These are phyloP conservation scores for Forsythia suspensa DNA, from an alignment of 257 asterid species.

Conservation along the genomic window DNA sequence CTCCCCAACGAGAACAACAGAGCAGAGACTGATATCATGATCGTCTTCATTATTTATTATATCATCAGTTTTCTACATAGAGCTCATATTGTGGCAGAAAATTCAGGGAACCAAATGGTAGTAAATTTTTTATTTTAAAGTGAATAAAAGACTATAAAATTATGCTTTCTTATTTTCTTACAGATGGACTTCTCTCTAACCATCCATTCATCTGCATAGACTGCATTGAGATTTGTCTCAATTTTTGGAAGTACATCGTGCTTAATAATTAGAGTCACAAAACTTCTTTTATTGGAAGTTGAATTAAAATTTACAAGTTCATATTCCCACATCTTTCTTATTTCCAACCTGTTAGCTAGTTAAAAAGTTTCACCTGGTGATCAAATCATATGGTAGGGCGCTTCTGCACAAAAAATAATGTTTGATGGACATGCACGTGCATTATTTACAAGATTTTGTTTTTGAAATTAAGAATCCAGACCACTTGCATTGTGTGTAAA, in stretches of 20 bases:
- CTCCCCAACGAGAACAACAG: neutral
- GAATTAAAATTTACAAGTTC: neutral
- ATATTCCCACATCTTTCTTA: too few species aligned
- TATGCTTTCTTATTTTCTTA: neutral
- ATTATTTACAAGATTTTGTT: neutral
- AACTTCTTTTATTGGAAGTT: neutral
- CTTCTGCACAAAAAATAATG: slow-evolving; percentile 3
- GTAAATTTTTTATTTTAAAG: neutral
- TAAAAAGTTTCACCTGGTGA: neutral
- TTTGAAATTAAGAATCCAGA: slow-evolving; percentile 5
- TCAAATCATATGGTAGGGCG: neutral
- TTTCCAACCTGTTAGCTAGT: neutral
- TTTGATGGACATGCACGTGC: neutral
- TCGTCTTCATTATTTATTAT: neutral
- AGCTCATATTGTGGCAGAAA: neutral
- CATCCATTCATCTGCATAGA: too few species aligned
- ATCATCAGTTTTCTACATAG: neutral
- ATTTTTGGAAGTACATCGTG: neutral
- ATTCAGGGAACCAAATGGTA: neutral
- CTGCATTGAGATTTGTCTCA: neutral
- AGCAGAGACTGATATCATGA: neutral
- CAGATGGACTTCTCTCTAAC: too few species aligned
- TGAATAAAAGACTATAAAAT: neutral
- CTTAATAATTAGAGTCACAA: neutral
- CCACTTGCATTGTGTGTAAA: slow-evolving; percentile 17